Conservation (phyloP, 495 filamentous ascomycete species). For the Penicillium diatomitis region DNA sequence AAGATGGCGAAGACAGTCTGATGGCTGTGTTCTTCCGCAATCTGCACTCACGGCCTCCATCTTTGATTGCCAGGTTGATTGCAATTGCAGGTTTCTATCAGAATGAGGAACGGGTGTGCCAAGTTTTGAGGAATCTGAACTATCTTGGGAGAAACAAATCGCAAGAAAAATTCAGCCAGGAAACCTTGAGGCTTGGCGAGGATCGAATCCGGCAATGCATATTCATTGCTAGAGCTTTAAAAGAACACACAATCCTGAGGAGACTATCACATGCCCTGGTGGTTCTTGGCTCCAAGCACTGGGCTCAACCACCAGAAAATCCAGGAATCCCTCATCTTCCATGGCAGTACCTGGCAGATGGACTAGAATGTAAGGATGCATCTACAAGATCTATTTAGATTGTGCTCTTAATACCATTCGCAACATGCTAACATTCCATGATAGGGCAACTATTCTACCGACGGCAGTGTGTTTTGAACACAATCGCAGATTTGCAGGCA, state of each 20-base stretch:
- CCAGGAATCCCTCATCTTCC: slow-evolving; percentile 20
- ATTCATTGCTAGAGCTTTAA: slow-evolving; percentile 24
- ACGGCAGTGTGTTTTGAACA: slow-evolving; percentile 61
- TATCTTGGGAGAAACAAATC: slow-evolving; percentile 20
- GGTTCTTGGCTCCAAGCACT: slow-evolving; percentile 53
- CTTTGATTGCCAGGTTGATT: slow-evolving; percentile 24
- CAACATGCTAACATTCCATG: not conserved
- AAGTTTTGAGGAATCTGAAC: slow-evolving; percentile 10
- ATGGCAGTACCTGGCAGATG: slow-evolving; percentile 69
- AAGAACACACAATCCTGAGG: slow-evolving; percentile 16
- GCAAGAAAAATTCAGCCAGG: slow-evolving; percentile 14
- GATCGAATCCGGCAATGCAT: slow-evolving; percentile 33
- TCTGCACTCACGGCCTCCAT: slow-evolving; percentile 18
- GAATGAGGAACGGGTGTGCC: slow-evolving; percentile 17
- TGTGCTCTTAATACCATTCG: not conserved
- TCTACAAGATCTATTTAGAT: too few relatives aligned
- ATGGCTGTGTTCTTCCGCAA: slow-evolving; percentile 13
- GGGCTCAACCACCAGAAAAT: slow-evolving; percentile 35
- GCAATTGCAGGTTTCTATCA: slow-evolving; percentile 32
- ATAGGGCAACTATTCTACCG: slow-evolving; percentile 65
- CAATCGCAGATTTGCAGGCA: slow-evolving; percentile 63
- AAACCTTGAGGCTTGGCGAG: slow-evolving; percentile 27
- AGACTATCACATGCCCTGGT: slow-evolving; percentile 47
- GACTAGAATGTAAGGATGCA: slow-evolving; percentile 54
- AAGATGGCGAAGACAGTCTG: slow-evolving; percentile 2